Evolutionary conservation across 495 filamentous ascomycete genomes (phyloP), one percentile per base, ranked within the genome.

Genomic region (Lophium mytilinum): DNA sequence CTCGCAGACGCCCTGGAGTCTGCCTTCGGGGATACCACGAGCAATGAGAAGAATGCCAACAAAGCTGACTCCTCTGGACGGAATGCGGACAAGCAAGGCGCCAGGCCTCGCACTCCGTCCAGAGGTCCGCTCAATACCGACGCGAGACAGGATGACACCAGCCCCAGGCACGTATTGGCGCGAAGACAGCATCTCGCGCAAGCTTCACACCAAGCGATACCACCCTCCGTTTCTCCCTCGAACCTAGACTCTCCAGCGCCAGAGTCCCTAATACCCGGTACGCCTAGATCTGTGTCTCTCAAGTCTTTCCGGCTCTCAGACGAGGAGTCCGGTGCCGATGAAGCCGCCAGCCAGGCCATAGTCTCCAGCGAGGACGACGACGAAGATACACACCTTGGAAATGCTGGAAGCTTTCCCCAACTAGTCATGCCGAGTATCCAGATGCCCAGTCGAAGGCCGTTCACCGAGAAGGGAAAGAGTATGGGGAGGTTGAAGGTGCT

Each of bases 361-460:
- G 58, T 63, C 18, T 75, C 73, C 1, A 68, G 69, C 42, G 78
- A 78, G 1, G 76, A 81, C 11, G 74, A 73, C n/a, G 70, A 75
- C 4, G 69, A 67, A 60, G 58, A 75, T 76, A 66, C 57, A 66
- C 40, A 59, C 40, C 30, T 19, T 12, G 49, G 14, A 4, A 56
- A 50, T n/a, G 41, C 53, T 15, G 52, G 61, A 14, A 83, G 79
- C 61, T 82, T 81, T 15, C 89, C 92, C 34, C 92, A 97, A 70
- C 80, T 99, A 14, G 86, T 99, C 60, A 99, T 99, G 94, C 93
- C 93, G 9, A 95, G 89, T 68, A 89, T 99, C 62, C 86, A 82
- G 61, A 96, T 99, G 83, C 94, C 93, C 35, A 90, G 85, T 67
- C 83, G 93, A 50, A 80, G 93, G 46, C 93, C 93, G 1, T 97